A percentile compares a stretch with the other conserved stretches of the same genome.
These are phyloP conservation scores for Pseudogymnoascus pannorum DNA, from an alignment of 2,329 filamentous ascomycete species.

Conservation along the genomic window DNA sequence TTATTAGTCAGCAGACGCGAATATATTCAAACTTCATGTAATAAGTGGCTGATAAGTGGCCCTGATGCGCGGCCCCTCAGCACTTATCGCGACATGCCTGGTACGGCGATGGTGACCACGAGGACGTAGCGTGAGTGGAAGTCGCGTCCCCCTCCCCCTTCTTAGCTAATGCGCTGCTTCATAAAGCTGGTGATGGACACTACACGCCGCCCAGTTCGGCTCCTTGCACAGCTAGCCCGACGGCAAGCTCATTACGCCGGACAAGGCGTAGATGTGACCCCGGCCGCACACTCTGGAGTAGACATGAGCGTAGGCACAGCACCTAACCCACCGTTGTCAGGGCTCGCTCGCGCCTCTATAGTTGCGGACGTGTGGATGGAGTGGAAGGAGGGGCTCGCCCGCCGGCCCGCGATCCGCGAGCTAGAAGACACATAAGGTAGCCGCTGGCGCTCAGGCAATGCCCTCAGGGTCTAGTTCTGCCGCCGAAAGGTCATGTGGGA, in stretches of 20 bases:
- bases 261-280: too few species aligned
- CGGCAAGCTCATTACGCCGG: too few species aligned
- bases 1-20: too few species aligned
- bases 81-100: too few species aligned
- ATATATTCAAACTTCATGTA: too few species aligned
- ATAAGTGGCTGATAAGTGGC: too few species aligned
- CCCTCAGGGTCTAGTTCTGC: background rate
- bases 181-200: constrained; percentile 4
- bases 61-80: too few species aligned
- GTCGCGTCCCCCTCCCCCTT: too few species aligned
- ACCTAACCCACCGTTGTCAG: background rate
- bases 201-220: constrained; percentile 1
- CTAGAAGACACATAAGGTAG: constrained; percentile 10
- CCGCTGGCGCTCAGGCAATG: constrained; percentile 1
- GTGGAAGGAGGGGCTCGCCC: constrained; percentile 11
- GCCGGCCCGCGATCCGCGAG: background rate
- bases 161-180: background rate
- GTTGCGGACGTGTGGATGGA: constrained; percentile 11
- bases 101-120: too few species aligned
- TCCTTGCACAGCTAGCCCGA: background rate
- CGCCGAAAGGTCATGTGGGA: constrained; percentile 12
- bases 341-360: background rate
- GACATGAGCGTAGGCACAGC: too few species aligned
- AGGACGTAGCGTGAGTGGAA: too few species aligned
- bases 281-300: too few species aligned